These are phyloP conservation scores for Metarhizium album DNA, from an alignment of 2,329 filamentous ascomycete species.

Conservation along the genomic window DNA sequence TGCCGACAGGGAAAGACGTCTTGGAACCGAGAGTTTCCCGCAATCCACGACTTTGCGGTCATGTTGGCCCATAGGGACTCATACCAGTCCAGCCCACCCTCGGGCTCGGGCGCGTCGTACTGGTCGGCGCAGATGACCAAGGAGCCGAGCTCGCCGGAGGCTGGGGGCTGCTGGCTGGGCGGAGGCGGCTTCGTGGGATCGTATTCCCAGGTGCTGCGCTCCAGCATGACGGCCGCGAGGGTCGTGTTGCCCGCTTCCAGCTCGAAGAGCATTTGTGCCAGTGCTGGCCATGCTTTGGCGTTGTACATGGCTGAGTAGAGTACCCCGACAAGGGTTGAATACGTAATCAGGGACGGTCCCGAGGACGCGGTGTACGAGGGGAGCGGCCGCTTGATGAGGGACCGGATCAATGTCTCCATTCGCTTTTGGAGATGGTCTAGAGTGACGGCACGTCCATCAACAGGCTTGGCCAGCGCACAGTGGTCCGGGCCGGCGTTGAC, in stretches of 20 bases:
- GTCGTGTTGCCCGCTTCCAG: slow-evolving; percentile 35
- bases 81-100: slow-evolving; percentile 33
- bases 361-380: slow-evolving; percentile 25
- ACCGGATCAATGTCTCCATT: slow-evolving; percentile 27
- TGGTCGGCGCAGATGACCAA: slow-evolving; percentile 36
- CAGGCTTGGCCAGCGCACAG: slow-evolving; percentile 31
- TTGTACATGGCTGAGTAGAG: slow-evolving; percentile 35
- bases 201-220: slow-evolving; percentile 28
- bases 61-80: slow-evolving; percentile 34
- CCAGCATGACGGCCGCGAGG: slow-evolving; percentile 27
- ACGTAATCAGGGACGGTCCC: slow-evolving; percentile 35
- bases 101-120: slow-evolving; percentile 30
- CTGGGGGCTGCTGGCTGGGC: slow-evolving; percentile 16
- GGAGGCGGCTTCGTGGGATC: slow-evolving; percentile 25
- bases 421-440: slow-evolving; percentile 26
- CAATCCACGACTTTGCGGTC: slow-evolving; percentile 33
- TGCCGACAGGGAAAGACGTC: slow-evolving; percentile 35
- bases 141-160: slow-evolving; percentile 27
- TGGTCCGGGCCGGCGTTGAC: slow-evolving; percentile 33
- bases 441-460: slow-evolving; percentile 18
- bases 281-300: slow-evolving; percentile 28
- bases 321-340: slow-evolving; percentile 27
- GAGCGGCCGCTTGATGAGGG: slow-evolving; percentile 27
- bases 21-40: slow-evolving; percentile 36
- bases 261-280: slow-evolving; percentile 30